These are phyloP conservation scores for Lepidium sativum DNA, from an alignment of 345 rosid genomes.

Conservation along the genomic window DNA sequence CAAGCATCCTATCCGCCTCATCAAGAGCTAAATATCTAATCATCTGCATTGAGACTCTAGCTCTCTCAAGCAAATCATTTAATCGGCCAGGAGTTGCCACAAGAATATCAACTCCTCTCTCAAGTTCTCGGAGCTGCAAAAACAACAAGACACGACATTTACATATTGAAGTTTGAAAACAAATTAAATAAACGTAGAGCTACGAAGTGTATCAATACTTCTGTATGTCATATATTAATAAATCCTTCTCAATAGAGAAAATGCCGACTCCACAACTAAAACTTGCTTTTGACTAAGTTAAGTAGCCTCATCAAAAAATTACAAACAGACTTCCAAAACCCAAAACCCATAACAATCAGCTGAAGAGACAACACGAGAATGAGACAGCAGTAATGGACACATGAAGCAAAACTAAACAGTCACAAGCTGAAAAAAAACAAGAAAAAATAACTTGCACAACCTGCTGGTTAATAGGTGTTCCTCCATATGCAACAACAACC, in stretches of 20 bases:
- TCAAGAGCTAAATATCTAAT: conserved; percentile 85
- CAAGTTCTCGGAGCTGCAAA: conserved; percentile 83
- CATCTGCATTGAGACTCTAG: conserved; percentile 92
- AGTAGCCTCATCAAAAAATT: neutral
- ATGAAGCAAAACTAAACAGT: neutral
- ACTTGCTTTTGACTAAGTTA: neutral
- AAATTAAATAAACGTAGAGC: neutral
- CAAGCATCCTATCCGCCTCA: conserved; percentile 98
- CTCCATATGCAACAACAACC: conserved; percentile 98
- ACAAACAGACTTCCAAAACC: neutral
- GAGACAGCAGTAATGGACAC: neutral
- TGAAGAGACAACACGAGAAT: neutral
- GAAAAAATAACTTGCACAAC: conserved; percentile 19
- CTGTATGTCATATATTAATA: neutral
- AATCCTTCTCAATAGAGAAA: neutral
- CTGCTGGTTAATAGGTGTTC: conserved; percentile 91
- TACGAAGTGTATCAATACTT: neutral
- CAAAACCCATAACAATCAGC: conserved; percentile 1
- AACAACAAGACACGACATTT: conserved; percentile 9
- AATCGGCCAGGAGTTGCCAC: conserved; percentile 99
- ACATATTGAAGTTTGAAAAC: neutral
- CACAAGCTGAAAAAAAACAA: neutral
- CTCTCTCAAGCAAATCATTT: conserved; percentile 92
- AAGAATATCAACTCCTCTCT: conserved; percentile 95
- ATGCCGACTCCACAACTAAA: neutral